Base-by-base conservation (phyloP, 2,329 filamentous ascomycete genomes). In the Exophiala aquamarina region DNA sequence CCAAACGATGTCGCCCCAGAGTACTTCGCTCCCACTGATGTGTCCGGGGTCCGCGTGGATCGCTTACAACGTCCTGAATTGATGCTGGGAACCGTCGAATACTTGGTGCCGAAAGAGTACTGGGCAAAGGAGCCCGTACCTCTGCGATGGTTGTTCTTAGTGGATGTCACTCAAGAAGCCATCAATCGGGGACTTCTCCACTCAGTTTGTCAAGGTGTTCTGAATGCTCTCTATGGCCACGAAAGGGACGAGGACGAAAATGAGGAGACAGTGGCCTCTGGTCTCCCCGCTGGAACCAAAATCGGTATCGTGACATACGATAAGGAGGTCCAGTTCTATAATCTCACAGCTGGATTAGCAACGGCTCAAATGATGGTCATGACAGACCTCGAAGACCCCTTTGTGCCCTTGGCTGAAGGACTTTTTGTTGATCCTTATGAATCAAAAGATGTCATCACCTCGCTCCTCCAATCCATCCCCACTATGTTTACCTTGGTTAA, bases 291-390 rank as follows among this genome's bases (percentile, higher is more conserved):
- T 43, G 90, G 89, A 10, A 82, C 88, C 39, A 95, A 89, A 71
- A 83, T 98, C 52, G 93, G 92, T 40, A 95, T 98, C 65, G 84
- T 97, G 54, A 96, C 93, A 1, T 98, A 86, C 66, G 93, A 98
- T 72, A 92, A 89, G 68, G 90, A 96, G 61, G 87, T 98, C 50
- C 93, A 98, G 65, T 98, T 97, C 67, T 98, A 97, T 75, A 97
- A 97, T 63, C 83, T 95, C 60, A 89, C 84, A 62, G 83, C 89
- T 29, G 78, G 78, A 32, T 74, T 96, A 33, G 86, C 93, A 45
- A 84, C 90, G 69, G 89, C 93, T 8, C 93, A 98, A 64, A 96
- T 98, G 89, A 82, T 98, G 75, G 91, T 98, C 41, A 95, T 98
- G 89, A 88, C 93, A 3, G 93, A 98, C 64, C 79, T 98, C 39